These are phyloP conservation scores for Hyaloscypha finlandica DNA, from an alignment of 495 filamentous ascomycete genomes.

Conservation along the genomic window DNA sequence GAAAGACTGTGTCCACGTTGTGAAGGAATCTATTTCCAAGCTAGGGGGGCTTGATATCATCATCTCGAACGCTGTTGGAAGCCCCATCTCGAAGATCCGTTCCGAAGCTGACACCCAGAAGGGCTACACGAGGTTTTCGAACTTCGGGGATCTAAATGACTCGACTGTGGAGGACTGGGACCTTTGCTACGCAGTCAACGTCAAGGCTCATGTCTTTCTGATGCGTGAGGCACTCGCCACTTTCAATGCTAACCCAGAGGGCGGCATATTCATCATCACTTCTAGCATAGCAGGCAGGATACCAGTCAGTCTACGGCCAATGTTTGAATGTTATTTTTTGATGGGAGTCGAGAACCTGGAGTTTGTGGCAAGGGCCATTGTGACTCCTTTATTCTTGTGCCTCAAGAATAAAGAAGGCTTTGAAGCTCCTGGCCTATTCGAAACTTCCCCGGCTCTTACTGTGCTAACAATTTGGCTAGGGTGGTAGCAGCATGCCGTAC, in stretches of 20 bases:
- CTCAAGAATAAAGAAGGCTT: neutral
- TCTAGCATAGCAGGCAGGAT: slow-evolving; percentile 56
- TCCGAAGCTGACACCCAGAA: slow-evolving; percentile 29
- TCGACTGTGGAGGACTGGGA: slow-evolving; percentile 71
- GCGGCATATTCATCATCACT: slow-evolving; percentile 69
- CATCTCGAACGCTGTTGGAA: slow-evolving; percentile 68
- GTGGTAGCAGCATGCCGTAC: slow-evolving; percentile 66
- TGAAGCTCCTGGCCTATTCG: neutral
- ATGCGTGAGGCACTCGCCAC: slow-evolving; percentile 63
- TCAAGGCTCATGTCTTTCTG: slow-evolving; percentile 65
- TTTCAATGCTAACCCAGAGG: slow-evolving; percentile 69
- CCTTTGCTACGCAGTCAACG: slow-evolving; percentile 70
- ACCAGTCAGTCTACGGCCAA: neutral
- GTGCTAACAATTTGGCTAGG: neutral
- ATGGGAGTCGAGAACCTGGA: no score
- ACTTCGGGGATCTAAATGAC: slow-evolving; percentile 63
- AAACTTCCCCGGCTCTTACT: neutral
- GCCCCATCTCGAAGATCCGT: neutral
- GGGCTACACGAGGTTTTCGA: slow-evolving; percentile 68
- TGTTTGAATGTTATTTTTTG: no score
- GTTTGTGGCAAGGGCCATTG: no score
- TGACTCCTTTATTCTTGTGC: no score
- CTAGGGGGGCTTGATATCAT: slow-evolving; percentile 71
- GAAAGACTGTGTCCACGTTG: slow-evolving; percentile 53
- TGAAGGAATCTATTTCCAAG: slow-evolving; percentile 56